These are phyloP conservation scores for Golubevia sp. DNA, from an alignment of 1,284 basidiomycete genomes.

Conservation along the genomic window DNA sequence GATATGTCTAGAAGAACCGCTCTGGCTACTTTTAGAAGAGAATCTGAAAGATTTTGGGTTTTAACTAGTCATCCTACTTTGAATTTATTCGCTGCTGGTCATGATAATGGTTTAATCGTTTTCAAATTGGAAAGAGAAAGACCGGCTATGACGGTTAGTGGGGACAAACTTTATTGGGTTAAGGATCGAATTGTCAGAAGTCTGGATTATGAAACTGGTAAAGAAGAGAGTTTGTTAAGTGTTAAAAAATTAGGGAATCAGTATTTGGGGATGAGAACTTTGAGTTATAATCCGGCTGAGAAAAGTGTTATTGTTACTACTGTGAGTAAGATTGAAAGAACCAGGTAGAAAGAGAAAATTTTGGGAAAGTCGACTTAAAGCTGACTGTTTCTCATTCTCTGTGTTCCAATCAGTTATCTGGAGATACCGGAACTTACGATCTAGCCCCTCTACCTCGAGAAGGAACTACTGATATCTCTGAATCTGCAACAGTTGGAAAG, in stretches of 20 bases:
- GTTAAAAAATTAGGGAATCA: slow-evolving; percentile 59
- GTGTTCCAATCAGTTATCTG: slow-evolving; percentile 1
- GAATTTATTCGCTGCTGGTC: slow-evolving; percentile 60
- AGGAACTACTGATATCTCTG: slow-evolving; percentile 35
- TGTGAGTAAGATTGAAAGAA: slow-evolving; percentile 23
- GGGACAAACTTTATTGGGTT: slow-evolving; percentile 57
- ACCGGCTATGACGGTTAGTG: slow-evolving; percentile 52
- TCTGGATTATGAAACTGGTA: slow-evolving; percentile 49
- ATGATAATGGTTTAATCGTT: slow-evolving; percentile 61
- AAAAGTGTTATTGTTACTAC: slow-evolving; percentile 57
- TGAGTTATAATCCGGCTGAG: slow-evolving; percentile 61
- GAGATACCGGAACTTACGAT: slow-evolving; percentile 50
- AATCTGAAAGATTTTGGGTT: slow-evolving; percentile 60
- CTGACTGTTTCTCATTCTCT: background rate
- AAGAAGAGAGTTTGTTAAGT: slow-evolving; percentile 46
- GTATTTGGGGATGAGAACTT: slow-evolving; percentile 53
- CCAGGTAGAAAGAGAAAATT: too few species aligned
- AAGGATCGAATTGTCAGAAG: slow-evolving; percentile 58
- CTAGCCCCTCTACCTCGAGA: slow-evolving; percentile 57
- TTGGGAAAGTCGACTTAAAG: too few species aligned
- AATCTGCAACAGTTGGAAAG: slow-evolving; percentile 50
- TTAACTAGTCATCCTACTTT: slow-evolving; percentile 56
- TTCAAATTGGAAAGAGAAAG: slow-evolving; percentile 61
- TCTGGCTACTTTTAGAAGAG: slow-evolving; percentile 58
- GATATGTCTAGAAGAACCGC: slow-evolving; percentile 61